phyloP scores from a whole-genome alignment of 2,329 filamentous ascomycete genomes.

The Phaeosphaeriaceae sp. region DNA sequence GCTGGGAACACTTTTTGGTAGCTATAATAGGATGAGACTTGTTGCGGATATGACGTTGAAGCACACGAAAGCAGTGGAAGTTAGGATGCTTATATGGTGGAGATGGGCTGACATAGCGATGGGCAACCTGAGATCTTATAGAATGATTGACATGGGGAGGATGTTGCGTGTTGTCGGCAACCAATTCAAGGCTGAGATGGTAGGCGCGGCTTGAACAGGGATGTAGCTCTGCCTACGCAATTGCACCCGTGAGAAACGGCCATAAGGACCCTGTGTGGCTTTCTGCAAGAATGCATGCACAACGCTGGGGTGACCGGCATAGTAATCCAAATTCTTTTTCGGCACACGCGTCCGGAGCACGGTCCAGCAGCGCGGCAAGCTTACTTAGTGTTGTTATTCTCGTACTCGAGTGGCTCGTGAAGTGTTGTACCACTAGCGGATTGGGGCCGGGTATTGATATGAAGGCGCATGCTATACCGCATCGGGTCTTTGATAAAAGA shows the following conservation, averaged over 20 bases:
- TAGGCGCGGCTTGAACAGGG: slow-evolving; percentile 29
- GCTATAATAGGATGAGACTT: slow-evolving; percentile 1
- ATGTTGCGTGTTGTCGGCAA: slow-evolving; percentile 22
- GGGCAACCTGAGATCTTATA: slow-evolving; percentile 46
- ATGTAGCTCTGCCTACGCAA: slow-evolving; percentile 18
- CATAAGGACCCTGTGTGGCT: slow-evolving; percentile 26
- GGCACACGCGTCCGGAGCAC: slow-evolving; percentile 35
- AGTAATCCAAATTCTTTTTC: slow-evolving; percentile 20
- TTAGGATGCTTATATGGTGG: slow-evolving; percentile 31
- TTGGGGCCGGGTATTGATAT: slow-evolving; percentile 31
- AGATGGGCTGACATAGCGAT: slow-evolving; percentile 37
- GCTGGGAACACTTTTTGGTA: neutral
- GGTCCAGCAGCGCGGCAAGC: slow-evolving; percentile 31
- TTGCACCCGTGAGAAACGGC: slow-evolving; percentile 31
- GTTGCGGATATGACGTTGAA: slow-evolving; percentile 4
- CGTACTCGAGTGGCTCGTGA: slow-evolving; percentile 37
- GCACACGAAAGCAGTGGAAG: slow-evolving; percentile 9
- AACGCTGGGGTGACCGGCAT: slow-evolving; percentile 24
- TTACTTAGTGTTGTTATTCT: slow-evolving; percentile 42
- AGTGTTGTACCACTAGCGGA: slow-evolving; percentile 26
- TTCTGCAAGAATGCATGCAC: slow-evolving; percentile 31
- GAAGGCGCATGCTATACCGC: slow-evolving; percentile 30
- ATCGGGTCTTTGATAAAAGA: slow-evolving; percentile 43
- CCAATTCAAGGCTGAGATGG: slow-evolving; percentile 31
- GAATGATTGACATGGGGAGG: slow-evolving; percentile 11